These are phyloP conservation scores for Aureobasidium zeae DNA, from an alignment of 2,329 filamentous ascomycete genomes.

Conservation along the genomic window DNA sequence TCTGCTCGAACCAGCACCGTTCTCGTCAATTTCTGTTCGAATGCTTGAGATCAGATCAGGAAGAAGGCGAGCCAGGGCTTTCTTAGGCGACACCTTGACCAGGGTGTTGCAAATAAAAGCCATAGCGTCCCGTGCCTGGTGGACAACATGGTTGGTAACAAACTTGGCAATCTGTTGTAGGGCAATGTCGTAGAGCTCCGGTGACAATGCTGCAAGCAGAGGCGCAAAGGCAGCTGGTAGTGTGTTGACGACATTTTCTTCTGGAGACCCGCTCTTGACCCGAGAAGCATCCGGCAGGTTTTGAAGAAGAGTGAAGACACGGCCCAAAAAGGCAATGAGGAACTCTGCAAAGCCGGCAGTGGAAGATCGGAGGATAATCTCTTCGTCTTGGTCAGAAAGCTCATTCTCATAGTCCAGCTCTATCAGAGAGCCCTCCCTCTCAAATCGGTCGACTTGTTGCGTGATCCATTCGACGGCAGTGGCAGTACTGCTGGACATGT, in stretches of 20 bases:
- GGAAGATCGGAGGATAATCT: constrained; percentile 80
- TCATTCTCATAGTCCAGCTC: constrained; percentile 77
- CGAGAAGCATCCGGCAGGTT: constrained; percentile 87
- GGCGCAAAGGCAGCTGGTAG: constrained; percentile 85
- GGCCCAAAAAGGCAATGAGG: constrained; percentile 77
- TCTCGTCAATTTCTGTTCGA: constrained; percentile 92
- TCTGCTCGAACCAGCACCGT: constrained; percentile 87
- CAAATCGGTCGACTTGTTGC: constrained; percentile 87
- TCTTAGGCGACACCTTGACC: constrained; percentile 90
- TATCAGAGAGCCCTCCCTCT: constrained; percentile 73
- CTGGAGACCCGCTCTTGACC: constrained; percentile 80
- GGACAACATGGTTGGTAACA: constrained; percentile 86
- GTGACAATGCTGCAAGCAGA: constrained; percentile 79
- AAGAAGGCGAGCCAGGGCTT: constrained; percentile 81
- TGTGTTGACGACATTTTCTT: constrained; percentile 95
- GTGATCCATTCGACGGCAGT: constrained; percentile 90
- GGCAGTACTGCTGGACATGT: constrained; percentile 32
- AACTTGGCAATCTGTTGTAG: constrained; percentile 89
- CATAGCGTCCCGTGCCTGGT: constrained; percentile 95
- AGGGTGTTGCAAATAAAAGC: constrained; percentile 95
- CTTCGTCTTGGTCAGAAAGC: constrained; percentile 76
- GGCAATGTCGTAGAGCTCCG: constrained; percentile 85
- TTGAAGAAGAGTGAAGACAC: constrained; percentile 90
- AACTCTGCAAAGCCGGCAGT: constrained; percentile 93
- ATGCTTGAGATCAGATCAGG: constrained; percentile 88